Base-by-base conservation (phyloP, 1,284 basidiomycete species). In the Inonotus obliquus region DNA sequence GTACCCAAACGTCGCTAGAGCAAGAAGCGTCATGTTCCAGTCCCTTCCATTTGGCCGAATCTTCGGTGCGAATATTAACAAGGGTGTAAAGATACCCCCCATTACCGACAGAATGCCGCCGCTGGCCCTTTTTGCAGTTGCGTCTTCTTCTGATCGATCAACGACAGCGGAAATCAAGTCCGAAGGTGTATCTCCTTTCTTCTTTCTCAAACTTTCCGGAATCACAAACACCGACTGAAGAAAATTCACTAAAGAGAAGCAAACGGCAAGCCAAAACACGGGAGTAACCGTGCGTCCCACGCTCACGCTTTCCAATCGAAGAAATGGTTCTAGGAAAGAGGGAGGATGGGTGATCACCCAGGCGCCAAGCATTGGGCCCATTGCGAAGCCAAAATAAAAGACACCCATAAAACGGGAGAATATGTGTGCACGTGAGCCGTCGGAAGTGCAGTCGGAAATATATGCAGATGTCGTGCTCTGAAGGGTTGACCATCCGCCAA, bases 401-500 rank as follows among this genome's bases (percentile, higher is more conserved):
- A 89, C 80, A 17, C 89, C 89, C 6, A 81, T 81, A 68, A 94
- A 88, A 21, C 90, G 84, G 23, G 90, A 87, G 75, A 94, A 95
- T 41, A 91, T 84, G 37, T 85, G 82, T 0, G 92, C 86, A 53
- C 92, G 83, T 21, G 91, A 92, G 49, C 92, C 92, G 61, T 87
- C 81, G 2, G 91, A 90, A 1, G 93, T 94, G 69, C 90, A 91
- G 70, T 96, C 92, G 14, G 88, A 89, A 53, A 79, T 67, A 71
- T 95, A 98, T 1, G 94, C 92, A 35, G 91, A 86, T 45, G 86
- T 85, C 0, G 90, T 86, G 1, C 89, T 86, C 63, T 87, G 84
- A 10, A 94, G 75, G 0, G 92, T 89, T 4, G 89, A 84, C 81
- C 89, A 90, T n/a, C 95, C 92, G 23, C 95, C 95, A 3, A 95